Base-by-base conservation (phyloP, 192 early-diverging fungal genomes). In the Coemansia sp. region DNA sequence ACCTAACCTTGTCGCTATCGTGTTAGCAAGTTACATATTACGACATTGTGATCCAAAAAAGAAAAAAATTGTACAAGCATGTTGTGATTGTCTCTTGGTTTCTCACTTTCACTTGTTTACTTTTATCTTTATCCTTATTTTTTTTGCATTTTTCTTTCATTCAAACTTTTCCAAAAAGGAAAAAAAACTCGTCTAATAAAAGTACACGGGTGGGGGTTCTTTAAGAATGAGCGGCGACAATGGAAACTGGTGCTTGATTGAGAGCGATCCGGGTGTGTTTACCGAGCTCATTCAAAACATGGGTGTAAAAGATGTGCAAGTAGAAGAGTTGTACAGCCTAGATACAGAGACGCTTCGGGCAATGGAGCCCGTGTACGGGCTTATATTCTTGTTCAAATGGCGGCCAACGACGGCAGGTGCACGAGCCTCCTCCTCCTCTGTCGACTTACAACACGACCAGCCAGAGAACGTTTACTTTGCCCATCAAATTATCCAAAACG, bases 231-330 rank as follows among this genome's bases (percentile, higher is more conserved):
- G 73, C 35, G 61, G 59, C 54, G 74, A 76, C 59, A 72, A 85
- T 71, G 91, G 90, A 57, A 90, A 90, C 62, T 93, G 91, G 91
- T 92, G 90, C 64, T 79, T 92, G 45, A 93, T 93, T 69, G 92
- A 93, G 71, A 91, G 89, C 66, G 92, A 93, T 79, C 92, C 92
- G 33, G 92, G 89, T 79, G 90, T 93, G 33, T 93, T 93, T 53
- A 92, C 92, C 13, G 91, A 92, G 74, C 81, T 93, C 20, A 92
- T 93, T 65, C 70, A 81, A 17, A 87, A 83, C 61, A 87, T 93
- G 80, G 89, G 91, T 7, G 89, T 86, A 9, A 61, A 66, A 40
- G 89, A 91, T 42, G 77, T 88, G 57, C 89, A 91, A 59, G 89
- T 93, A 0, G 92, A 92, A 59, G 92, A 93, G 65, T 81, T 93